Conservation (phyloP, 306 rosid genomes). For the Herpetospermum pedunculosum region DNA sequence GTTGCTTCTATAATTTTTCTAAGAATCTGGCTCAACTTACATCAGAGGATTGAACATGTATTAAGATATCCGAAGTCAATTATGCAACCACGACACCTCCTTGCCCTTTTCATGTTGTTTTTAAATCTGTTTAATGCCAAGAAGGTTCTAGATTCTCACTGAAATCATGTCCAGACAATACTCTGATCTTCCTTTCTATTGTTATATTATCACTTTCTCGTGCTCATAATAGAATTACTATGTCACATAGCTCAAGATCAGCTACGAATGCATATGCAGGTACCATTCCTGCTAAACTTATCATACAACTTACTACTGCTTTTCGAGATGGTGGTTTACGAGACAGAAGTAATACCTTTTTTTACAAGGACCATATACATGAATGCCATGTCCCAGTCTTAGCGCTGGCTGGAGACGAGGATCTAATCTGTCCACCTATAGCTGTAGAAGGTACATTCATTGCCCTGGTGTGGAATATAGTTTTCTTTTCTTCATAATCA, state of each 20-base stretch:
- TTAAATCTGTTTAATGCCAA: neutral
- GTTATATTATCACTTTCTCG: neutral
- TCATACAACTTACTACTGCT: conserved; percentile 88
- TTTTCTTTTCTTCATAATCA: conserved; percentile 10
- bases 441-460: conserved; percentile 76
- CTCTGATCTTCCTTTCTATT: neutral
- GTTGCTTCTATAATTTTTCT: neutral
- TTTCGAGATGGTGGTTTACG: conserved; percentile 81
- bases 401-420: conserved; percentile 88
- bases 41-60: neutral
- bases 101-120: neutral
- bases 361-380: conserved; percentile 71
- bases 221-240: neutral
- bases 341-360: conserved; percentile 49
- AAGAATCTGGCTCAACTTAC: neutral
- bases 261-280: conserved; percentile 47
- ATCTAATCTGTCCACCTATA: conserved; percentile 93
- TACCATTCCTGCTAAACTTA: conserved; percentile 83
- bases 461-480: conserved; percentile 2
- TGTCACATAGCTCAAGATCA: conserved; percentile 5
- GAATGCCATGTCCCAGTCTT: conserved; percentile 57
- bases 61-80: neutral
- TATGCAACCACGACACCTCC: neutral
- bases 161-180: neutral
- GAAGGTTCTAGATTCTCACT: neutral